Evolutionary conservation across 331 rosid species (phyloP), one percentile per base, ranked within the genome.

Genomic region (Arachis monticola): DNA sequence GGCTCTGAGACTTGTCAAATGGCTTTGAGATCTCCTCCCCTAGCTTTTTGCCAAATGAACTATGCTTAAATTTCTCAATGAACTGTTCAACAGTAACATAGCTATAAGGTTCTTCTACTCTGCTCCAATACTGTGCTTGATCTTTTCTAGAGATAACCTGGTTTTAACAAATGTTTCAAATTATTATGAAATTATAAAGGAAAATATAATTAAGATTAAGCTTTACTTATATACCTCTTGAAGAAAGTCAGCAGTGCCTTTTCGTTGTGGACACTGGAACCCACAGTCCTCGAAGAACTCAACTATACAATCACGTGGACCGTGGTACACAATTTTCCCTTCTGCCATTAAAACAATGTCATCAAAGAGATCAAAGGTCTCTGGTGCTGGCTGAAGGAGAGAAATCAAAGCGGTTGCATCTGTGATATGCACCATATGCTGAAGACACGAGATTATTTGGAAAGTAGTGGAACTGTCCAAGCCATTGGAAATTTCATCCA

Each of bases 341-440:
- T 85, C 91, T 11, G 91, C 81, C 79, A 89, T 81, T 13, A 87
- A 69, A 60, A 87, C 73, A 61, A 89, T 75, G 67, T 85, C 94
- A 70, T 89, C 91, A 75, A 89, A 87, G 71, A 87, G 90, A 53
- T 87, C 90, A 68, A 89, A 85, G 35, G 83, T 73, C 83, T 89
- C 94, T 0, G 94, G 91, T 64, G 91, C 87, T 10, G 90, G 94
- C 84, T 87, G 91, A 62, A 89, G 91, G 76, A 89, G 94, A 10
- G 94, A 87, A 67, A 89, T 78, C 42, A 89, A 63, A 48, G 80
- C 84, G 5, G 91, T 83, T 64, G 77, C 81, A 62, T 89, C 91
- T 17, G 87, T 81, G 60, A 87, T 77, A 47, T 79, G 91, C 70
- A 77, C 93, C 68, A 89, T 65, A 83, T 87, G 93, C 72, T 75